phyloP scores from a whole-genome alignment of 1,139 yeast species.

The Entelexis paramagnoliae region DNA sequence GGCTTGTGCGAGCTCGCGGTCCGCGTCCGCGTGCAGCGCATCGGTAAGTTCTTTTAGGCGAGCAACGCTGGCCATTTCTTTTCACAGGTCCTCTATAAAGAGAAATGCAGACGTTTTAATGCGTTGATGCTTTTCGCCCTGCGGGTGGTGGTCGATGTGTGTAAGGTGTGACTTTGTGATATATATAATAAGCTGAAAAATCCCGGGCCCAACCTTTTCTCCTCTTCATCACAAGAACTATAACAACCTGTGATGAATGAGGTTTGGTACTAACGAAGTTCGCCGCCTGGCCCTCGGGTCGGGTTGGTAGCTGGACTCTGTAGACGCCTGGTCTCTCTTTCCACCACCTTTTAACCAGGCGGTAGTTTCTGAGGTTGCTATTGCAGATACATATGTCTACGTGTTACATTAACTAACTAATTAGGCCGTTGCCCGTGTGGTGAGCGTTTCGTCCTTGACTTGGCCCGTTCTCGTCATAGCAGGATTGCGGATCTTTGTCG shows the following conservation, averaged over 20 bases:
- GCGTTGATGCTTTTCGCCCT: background rate
- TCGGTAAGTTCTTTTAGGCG: constrained; percentile 3
- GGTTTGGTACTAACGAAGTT: constrained; percentile 19
- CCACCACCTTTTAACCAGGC: constrained; percentile 22
- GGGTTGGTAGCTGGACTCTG: constrained; percentile 17
- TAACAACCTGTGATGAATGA: constrained; percentile 23
- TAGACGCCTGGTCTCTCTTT: constrained; percentile 22
- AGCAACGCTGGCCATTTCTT: constrained; percentile 1
- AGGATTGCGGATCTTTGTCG: no score
- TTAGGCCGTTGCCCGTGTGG: no score
- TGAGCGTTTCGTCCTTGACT: background rate
- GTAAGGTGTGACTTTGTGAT: constrained; percentile 1
- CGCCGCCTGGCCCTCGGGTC: constrained; percentile 8
- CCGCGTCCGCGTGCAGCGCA: background rate
- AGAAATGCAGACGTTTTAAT: background rate
- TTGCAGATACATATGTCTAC: background rate
- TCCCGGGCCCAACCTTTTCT: background rate
- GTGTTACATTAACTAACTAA: no score
- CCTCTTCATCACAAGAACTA: constrained; percentile 19
- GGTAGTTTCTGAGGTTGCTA: constrained; percentile 20
- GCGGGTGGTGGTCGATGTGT: background rate
- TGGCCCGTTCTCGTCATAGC: no score
- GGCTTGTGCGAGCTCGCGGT: background rate
- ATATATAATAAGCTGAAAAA: constrained; percentile 12
- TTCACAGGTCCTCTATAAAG: background rate